Conservation (phyloP, 75 land plant species). For the Selaginella moellendorffii region DNA sequence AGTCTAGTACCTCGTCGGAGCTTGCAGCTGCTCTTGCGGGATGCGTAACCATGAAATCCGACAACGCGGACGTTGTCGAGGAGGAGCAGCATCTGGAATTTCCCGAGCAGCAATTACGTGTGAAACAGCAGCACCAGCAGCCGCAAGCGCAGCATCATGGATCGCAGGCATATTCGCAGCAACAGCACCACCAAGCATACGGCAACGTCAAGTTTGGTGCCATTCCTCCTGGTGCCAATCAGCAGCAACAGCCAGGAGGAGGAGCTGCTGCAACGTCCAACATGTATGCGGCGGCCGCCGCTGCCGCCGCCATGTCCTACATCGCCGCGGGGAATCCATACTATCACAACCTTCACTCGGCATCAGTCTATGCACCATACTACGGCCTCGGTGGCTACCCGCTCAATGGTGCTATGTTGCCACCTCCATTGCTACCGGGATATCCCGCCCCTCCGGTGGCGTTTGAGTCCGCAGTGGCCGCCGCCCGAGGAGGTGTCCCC, state of each 20-base stretch:
- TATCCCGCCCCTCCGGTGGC: conserved; percentile 30
- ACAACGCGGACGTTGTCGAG: conserved; percentile 27
- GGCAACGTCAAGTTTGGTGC: conserved; percentile 17
- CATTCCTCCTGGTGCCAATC: conserved; percentile 18
- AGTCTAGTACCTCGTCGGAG: conserved; percentile 14
- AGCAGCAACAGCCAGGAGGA: conserved; percentile 27
- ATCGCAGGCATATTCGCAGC: conserved; percentile 5
- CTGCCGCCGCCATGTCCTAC: conserved; percentile 24
- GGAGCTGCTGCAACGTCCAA: conserved; percentile 6
- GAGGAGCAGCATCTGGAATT: conserved; percentile 25
- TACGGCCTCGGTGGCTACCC: conserved; percentile 42
- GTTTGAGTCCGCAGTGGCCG: conserved; percentile 39
- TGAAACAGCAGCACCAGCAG: conserved; percentile 24
- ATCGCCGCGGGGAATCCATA: conserved; percentile 39
- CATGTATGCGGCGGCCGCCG: conserved; percentile 33
- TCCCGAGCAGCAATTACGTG: conserved; percentile 13
- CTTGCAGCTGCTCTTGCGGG: conserved; percentile 15
- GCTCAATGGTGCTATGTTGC: conserved; percentile 33
- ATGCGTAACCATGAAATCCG: not conserved
- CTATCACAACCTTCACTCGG: conserved; percentile 22
- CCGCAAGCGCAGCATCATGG: conserved; percentile 22
- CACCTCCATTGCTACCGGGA: conserved; percentile 42
- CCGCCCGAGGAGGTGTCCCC: conserved; percentile 25
- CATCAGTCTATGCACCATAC: conserved; percentile 25
- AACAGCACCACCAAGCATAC: conserved; percentile 9